A percentile compares a stretch with the other conserved stretches of the same genome.
Conservation (phyloP, 768 basidiomycete species). For the Pseudohyphozyma bogoriensis region DNA sequence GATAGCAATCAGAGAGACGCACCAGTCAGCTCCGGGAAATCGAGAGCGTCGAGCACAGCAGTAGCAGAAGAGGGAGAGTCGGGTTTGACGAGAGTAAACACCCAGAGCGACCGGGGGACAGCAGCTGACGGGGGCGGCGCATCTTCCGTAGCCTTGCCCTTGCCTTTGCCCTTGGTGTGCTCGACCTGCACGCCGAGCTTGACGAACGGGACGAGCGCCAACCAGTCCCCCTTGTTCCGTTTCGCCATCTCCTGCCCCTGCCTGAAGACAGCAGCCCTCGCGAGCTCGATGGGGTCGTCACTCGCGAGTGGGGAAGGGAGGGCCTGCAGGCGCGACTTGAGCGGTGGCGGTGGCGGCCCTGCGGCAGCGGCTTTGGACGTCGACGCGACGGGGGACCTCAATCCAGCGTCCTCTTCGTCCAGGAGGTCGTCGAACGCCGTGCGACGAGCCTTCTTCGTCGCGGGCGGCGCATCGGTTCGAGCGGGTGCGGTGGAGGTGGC, state of each 20-base stretch:
- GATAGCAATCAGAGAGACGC: not conserved
- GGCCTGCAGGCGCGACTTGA: conserved; percentile 1
- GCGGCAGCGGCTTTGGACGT: conserved; percentile 1
- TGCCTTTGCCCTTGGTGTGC: conserved; percentile 28
- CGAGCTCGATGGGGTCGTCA: conserved; percentile 4
- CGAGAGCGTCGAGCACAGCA: not conserved
- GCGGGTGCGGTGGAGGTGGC: not conserved
- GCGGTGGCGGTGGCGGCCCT: conserved; percentile 5
- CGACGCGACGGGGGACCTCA: not conserved
- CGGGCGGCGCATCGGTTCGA: not conserved
- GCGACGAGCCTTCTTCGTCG: not conserved
- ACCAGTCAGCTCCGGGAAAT: not conserved
- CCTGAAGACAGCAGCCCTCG: not conserved
- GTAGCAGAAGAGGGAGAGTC: not conserved
- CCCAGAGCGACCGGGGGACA: conserved; percentile 19
- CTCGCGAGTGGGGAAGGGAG: not conserved
- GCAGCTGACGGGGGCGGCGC: not conserved
- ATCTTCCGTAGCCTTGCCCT: conserved; percentile 4
- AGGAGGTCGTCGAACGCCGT: conserved; percentile 18
- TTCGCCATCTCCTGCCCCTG: not conserved
- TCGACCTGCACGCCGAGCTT: conserved; percentile 8
- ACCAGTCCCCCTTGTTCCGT: not conserved
- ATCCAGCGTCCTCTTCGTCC: conserved; percentile 3
- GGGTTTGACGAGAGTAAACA: conserved; percentile 14
- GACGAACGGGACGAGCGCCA: conserved; percentile 5